These are phyloP conservation scores for Zymoseptoria ardabiliae DNA, from an alignment of 2,329 filamentous ascomycete species.

Conservation along the genomic window DNA sequence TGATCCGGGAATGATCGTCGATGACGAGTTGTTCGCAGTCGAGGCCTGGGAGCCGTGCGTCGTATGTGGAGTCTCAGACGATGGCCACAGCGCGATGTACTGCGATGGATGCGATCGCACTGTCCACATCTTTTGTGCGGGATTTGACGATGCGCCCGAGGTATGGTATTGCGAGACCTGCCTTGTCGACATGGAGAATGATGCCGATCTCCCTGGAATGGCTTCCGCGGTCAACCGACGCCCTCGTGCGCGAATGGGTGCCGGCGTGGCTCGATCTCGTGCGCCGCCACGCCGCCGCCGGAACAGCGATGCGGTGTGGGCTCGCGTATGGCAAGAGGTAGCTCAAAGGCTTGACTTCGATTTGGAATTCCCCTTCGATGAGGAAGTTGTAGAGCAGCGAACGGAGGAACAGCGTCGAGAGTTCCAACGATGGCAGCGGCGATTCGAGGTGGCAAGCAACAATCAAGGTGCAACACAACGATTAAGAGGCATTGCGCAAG, in stretches of 20 bases:
- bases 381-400: slow-evolving; percentile 56
- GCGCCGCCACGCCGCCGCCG: slow-evolving; percentile 17
- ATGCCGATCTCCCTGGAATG: slow-evolving; percentile 21
- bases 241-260: slow-evolving; percentile 15
- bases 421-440: slow-evolving; percentile 69
- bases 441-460: slow-evolving; percentile 66
- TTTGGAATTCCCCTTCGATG: slow-evolving; percentile 76
- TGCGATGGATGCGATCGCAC: slow-evolving; percentile 87
- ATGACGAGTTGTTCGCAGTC: slow-evolving; percentile 53
- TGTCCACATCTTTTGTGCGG: slow-evolving; percentile 89
- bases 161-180: slow-evolving; percentile 89
- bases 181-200: slow-evolving; percentile 29
- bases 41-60: slow-evolving; percentile 64
- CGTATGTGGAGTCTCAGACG: slow-evolving; percentile 71
- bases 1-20: slow-evolving; percentile 70
- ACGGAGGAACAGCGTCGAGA: slow-evolving; percentile 51
- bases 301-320: slow-evolving; percentile 52
- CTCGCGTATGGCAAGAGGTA: slow-evolving; percentile 81
- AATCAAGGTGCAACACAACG: slow-evolving; percentile 66
- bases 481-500: slow-evolving; percentile 45
- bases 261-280: slow-evolving; percentile 1
- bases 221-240: slow-evolving; percentile 20
- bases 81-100: slow-evolving; percentile 76
- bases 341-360: slow-evolving; percentile 73
- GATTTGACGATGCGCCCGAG: slow-evolving; percentile 53